These are phyloP conservation scores for Simmondsia chinensis DNA, from an alignment of 148 eudicot species.

Conservation along the genomic window DNA sequence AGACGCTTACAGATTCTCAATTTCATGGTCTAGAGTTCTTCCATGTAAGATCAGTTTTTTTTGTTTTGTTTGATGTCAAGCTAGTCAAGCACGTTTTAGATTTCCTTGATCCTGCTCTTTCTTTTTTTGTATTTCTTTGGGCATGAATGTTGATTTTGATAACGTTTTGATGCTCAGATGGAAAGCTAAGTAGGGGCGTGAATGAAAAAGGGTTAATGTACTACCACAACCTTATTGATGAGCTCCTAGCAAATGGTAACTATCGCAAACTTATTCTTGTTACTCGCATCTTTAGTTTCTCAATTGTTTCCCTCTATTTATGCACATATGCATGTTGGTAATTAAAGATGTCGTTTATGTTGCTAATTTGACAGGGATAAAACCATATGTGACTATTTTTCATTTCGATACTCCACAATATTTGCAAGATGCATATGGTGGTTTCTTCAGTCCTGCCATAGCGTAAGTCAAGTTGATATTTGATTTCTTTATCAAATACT, in stretches of 20 bases:
- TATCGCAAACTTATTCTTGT: background rate
- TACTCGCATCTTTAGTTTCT: background rate
- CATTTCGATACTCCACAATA: conserved; percentile 47
- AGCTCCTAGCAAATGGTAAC: conserved; percentile 31
- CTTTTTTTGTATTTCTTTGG: background rate
- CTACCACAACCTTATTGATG: conserved; percentile 51
- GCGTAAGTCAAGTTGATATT: conserved; percentile 21
- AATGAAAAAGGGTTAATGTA: conserved; percentile 39
- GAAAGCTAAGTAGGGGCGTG: conserved; percentile 36
- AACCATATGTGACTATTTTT: conserved; percentile 35
- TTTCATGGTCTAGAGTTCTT: conserved; percentile 25
- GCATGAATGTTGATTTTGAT: background rate
- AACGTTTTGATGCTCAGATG: conserved; percentile 19
- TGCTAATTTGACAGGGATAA: conserved; percentile 26
- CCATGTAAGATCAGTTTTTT: conserved; percentile 16
- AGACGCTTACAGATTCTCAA: conserved; percentile 28
- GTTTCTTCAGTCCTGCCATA: conserved; percentile 25
- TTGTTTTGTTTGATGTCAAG: background rate
- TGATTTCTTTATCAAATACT: background rate
- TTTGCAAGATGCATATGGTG: conserved; percentile 41
- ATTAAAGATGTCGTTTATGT: too few relatives aligned
- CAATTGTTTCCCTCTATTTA: background rate
- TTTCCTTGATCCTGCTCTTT: background rate
- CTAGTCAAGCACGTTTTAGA: background rate
- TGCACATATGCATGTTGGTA: background rate